phyloP scores from a whole-genome alignment of 2,329 filamentous ascomycete species.

The Colletotrichum eremochloae region DNA sequence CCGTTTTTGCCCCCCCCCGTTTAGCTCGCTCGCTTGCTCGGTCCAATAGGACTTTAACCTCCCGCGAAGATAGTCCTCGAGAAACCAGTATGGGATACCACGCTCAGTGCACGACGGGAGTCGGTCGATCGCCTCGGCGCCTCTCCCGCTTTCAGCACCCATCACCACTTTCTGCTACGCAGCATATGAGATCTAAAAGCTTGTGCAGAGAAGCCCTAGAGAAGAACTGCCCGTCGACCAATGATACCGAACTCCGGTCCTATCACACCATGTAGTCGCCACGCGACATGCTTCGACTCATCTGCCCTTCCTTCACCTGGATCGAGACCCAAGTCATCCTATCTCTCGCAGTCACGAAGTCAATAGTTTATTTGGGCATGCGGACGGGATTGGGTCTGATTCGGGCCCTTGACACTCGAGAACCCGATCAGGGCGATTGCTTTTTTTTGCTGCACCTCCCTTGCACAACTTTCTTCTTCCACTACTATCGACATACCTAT shows the following conservation, averaged over 20 bases:
- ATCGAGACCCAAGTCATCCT: conserved; percentile 5
- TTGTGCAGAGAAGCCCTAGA: not conserved
- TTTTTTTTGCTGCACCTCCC: not conserved
- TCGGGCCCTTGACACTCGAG: not conserved
- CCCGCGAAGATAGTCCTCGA: not conserved
- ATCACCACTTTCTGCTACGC: conserved; percentile 16
- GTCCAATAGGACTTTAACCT: conserved; percentile 3
- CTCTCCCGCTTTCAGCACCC: conserved; percentile 38
- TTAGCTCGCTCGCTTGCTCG: conserved; percentile 1
- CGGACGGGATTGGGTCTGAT: not conserved
- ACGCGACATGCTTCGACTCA: not conserved
- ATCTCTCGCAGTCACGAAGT: conserved; percentile 6
- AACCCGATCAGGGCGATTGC: not conserved
- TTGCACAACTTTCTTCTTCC: conserved; percentile 8
- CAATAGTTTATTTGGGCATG: not conserved
- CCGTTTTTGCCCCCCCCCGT: not conserved
- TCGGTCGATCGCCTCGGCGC: conserved; percentile 30
- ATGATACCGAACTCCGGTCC: conserved; percentile 1
- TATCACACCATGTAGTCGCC: not conserved
- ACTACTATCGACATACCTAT: not conserved
- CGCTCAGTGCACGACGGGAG: conserved; percentile 2
- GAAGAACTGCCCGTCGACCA: conserved; percentile 13
- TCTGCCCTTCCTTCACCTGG: not conserved
- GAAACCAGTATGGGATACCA: conserved; percentile 14
- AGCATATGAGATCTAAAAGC: conserved; percentile 19